Evolutionary conservation across 345 rosid species (phyloP).

Genomic region (Bruguiera parviflora): DNA sequence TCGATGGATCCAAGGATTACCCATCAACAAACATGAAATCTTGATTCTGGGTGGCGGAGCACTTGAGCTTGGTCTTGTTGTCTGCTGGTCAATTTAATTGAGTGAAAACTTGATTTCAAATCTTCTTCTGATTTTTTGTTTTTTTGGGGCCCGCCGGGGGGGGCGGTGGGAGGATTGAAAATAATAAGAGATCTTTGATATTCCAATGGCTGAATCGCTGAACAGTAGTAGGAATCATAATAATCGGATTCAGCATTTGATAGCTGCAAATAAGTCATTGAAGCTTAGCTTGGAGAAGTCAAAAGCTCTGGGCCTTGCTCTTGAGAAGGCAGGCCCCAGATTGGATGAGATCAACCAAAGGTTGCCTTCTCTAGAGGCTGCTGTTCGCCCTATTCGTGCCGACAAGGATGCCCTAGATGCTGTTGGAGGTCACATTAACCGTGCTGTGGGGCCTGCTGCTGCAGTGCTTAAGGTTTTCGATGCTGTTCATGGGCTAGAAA

Average conservation of each 20-base stretch:
- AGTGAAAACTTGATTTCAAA: slow-evolving; percentile 3
- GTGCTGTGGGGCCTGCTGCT: slow-evolving; percentile 98
- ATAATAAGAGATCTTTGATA: slow-evolving; percentile 22
- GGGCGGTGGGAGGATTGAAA: not conserved
- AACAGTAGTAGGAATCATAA: slow-evolving; percentile 10
- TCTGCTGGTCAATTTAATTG: not conserved
- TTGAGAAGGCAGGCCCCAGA: slow-evolving; percentile 66
- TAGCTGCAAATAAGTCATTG: slow-evolving; percentile 65
- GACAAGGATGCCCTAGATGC: slow-evolving; percentile 79
- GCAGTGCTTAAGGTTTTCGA: slow-evolving; percentile 98
- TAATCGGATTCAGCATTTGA: slow-evolving; percentile 42
- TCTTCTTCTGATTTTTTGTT: not conserved
- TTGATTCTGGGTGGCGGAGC: slow-evolving; percentile 3
- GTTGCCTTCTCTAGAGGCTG: slow-evolving; percentile 69
- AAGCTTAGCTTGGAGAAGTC: slow-evolving; percentile 81
- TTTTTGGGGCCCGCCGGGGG: no score
- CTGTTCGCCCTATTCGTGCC: slow-evolving; percentile 90
- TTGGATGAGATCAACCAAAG: slow-evolving; percentile 74
- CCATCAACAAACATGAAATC: not conserved
- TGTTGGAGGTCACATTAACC: slow-evolving; percentile 91
- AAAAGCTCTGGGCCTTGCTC: slow-evolving; percentile 50
- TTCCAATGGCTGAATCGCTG: slow-evolving; percentile 45
- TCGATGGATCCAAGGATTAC: slow-evolving; percentile 15
- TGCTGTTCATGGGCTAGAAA: slow-evolving; percentile 95
- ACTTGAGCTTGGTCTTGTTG: not conserved